These are phyloP conservation scores for Dianthus caryophyllus DNA, from an alignment of 148 eudicot genomes.

Conservation along the genomic window DNA sequence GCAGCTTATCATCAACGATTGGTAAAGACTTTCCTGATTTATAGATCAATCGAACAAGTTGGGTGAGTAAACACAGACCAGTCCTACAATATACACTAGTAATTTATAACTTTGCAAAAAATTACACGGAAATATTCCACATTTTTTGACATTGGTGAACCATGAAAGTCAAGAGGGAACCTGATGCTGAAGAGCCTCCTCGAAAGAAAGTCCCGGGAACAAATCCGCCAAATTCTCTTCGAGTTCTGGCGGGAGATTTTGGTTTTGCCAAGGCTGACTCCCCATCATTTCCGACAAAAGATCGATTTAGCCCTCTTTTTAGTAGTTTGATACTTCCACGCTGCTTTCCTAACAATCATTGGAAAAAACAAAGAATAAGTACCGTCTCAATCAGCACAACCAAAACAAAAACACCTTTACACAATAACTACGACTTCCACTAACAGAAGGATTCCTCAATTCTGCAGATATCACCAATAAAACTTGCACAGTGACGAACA, in stretches of 20 bases:
- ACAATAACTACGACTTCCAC: not conserved
- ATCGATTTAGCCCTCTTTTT: constrained; percentile 7
- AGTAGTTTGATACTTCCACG: constrained; percentile 2
- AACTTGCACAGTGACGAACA: not conserved
- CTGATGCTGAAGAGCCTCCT: constrained; percentile 76
- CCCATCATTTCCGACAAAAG: constrained; percentile 27
- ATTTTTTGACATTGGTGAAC: no score
- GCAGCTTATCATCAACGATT: constrained; percentile 38
- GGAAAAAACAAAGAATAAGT: not conserved
- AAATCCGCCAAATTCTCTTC: constrained; percentile 44
- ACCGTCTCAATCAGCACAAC: constrained; percentile 6
- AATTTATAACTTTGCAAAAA: not conserved
- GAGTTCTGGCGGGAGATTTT: constrained; percentile 42
- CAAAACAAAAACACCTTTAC: not conserved
- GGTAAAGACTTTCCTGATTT: constrained; percentile 56
- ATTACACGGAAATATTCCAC: not conserved
- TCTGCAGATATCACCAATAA: not conserved
- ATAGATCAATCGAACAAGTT: not conserved
- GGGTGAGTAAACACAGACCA: not conserved
- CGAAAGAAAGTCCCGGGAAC: constrained; percentile 57
- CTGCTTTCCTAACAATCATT: constrained; percentile 4
- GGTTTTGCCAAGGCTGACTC: constrained; percentile 30
- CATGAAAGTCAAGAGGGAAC: no score
- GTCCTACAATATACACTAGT: not conserved
- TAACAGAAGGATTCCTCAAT: not conserved